phyloP scores from a whole-genome alignment of 2,329 filamentous ascomycete genomes.

The Paramyrothecium sp. region DNA sequence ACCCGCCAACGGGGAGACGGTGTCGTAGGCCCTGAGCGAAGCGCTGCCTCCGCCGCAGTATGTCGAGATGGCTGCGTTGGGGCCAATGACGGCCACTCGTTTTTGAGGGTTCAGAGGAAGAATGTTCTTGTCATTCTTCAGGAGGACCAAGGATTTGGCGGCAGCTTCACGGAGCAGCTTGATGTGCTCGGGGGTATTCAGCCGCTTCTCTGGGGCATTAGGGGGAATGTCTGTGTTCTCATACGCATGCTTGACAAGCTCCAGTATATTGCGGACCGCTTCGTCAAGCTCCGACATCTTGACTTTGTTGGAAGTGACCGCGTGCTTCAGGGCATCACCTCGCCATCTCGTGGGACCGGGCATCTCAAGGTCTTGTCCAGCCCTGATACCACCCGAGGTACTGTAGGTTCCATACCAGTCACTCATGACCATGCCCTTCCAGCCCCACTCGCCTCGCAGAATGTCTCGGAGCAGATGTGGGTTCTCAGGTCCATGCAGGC shows the following conservation, averaged over 20 bases:
- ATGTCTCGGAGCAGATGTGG: constrained; percentile 33
- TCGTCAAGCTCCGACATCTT: constrained; percentile 21
- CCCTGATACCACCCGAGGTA: constrained; percentile 9
- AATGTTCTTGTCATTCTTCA: constrained; percentile 60
- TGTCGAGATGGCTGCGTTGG: constrained; percentile 42
- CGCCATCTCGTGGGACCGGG: constrained; percentile 30
- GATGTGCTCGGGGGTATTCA: constrained; percentile 19
- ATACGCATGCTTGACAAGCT: constrained; percentile 22
- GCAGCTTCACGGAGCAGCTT: constrained; percentile 36
- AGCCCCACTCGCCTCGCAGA: constrained; percentile 42
- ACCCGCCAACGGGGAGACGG: constrained; percentile 26
- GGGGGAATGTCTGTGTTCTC: constrained; percentile 9
- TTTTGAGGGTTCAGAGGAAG: constrained; percentile 44
- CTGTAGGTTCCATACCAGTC: constrained; percentile 34
- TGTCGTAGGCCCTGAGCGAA: constrained; percentile 26
- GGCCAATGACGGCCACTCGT: constrained; percentile 50
- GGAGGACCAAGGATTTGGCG: constrained; percentile 59
- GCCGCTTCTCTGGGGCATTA: constrained; percentile 10
- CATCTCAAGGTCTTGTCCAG: constrained; percentile 29
- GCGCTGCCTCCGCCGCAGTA: constrained; percentile 31
- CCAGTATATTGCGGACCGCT: constrained; percentile 27
- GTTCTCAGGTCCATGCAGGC: constrained; percentile 37
- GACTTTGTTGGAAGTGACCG: constrained; percentile 24
- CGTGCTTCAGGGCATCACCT: constrained; percentile 16
- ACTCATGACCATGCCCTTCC: constrained; percentile 41